These are phyloP conservation scores for Lentithecium fluviatile DNA, from an alignment of 495 filamentous ascomycete genomes.

Conservation along the genomic window DNA sequence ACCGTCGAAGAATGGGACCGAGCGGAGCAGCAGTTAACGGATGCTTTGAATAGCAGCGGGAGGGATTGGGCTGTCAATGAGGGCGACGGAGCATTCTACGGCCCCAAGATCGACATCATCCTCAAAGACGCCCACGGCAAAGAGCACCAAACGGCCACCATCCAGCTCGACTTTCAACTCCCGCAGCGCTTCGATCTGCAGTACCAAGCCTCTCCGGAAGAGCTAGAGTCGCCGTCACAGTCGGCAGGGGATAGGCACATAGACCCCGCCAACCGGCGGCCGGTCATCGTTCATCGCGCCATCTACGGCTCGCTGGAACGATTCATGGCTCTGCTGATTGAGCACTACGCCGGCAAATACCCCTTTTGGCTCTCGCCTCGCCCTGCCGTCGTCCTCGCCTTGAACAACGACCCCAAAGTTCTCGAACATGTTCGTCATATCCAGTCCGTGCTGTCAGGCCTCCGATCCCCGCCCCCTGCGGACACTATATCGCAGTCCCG, in stretches of 20 bases:
- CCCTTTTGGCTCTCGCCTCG: conserved; percentile 90
- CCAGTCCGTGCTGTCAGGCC: conserved; percentile 46
- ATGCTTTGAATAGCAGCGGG: conserved; percentile 65
- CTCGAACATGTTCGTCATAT: conserved; percentile 56
- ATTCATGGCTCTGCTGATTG: conserved; percentile 82
- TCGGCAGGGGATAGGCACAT: conserved; percentile 40
- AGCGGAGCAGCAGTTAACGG: conserved; percentile 70
- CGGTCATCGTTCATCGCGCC: conserved; percentile 85
- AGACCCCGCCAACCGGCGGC: conserved; percentile 58
- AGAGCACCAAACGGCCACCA: conserved; percentile 86
- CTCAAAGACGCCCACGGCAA: conserved; percentile 80
- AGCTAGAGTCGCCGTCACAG: conserved; percentile 54
- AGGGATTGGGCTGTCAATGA: conserved; percentile 69
- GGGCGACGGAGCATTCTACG: conserved; percentile 92
- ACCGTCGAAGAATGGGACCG: conserved; percentile 75
- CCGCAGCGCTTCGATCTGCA: conserved; percentile 76
- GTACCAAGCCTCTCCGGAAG: conserved; percentile 66
- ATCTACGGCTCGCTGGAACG: conserved; percentile 85
- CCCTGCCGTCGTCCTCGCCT: conserved; percentile 74
- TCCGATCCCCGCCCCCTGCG: conserved; percentile 9
- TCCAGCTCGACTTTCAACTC: conserved; percentile 92
- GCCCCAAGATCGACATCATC: conserved; percentile 92
- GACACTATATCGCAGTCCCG: conserved; percentile 20
- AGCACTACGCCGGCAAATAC: conserved; percentile 78
- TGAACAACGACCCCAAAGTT: conserved; percentile 63